Evolutionary conservation across 106 monocot species (phyloP).

Genomic region (Chionographis japonica): DNA sequence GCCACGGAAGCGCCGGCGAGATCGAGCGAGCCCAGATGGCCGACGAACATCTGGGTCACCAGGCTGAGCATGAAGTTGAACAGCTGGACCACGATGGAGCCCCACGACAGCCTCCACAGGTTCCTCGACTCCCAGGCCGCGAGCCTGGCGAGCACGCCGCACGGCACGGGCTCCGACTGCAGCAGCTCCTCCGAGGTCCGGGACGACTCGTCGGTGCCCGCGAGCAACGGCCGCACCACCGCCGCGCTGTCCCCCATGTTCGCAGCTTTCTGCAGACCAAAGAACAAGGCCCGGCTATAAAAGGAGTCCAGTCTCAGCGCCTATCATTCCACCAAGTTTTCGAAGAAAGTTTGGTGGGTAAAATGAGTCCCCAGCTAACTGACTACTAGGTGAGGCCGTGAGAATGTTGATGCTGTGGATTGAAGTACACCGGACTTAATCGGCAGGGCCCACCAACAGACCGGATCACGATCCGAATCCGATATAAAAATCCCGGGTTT

Average conservation of each 20-base stretch:
- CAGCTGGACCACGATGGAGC: conserved; percentile 45
- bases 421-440: too few species aligned
- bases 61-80: conserved; percentile 62
- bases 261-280: too few species aligned
- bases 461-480: too few species aligned
- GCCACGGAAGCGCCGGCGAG: conserved; percentile 72
- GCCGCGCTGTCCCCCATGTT: conserved; percentile 8
- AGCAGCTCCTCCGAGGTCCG: conserved; percentile 40
- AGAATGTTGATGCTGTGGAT: too few species aligned
- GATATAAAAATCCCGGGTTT: too few species aligned
- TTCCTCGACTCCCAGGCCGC: conserved; percentile 44
- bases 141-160: conserved; percentile 5
- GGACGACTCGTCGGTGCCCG: conserved; percentile 21
- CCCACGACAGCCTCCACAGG: conserved; percentile 58
- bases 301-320: too few species aligned
- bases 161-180: conserved; percentile 17
- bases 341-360: too few species aligned
- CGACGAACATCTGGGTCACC: conserved; percentile 69
- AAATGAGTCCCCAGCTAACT: too few species aligned
- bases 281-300: too few species aligned
- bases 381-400: too few species aligned
- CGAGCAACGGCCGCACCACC: conserved; percentile 1
- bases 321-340: too few species aligned
- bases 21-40: conserved; percentile 44
- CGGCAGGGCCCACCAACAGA: too few species aligned